phyloP scores from a whole-genome alignment of 306 rosid genomes.

The Crotalaria pallida region DNA sequence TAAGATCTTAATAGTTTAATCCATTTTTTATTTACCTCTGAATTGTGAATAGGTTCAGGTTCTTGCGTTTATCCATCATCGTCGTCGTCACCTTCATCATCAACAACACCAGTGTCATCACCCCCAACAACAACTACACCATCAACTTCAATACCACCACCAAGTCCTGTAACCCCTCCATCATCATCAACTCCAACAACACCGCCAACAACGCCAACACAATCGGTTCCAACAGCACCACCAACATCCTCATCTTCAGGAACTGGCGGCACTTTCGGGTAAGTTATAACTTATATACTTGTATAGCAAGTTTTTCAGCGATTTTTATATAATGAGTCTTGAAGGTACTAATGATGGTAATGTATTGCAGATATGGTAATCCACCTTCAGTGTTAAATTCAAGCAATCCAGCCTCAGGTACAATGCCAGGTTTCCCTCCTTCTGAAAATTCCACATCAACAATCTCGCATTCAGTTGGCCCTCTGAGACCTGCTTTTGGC shows the following conservation, averaged over 20 bases:
- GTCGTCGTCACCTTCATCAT: conserved; percentile 25
- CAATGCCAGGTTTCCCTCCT: conserved; percentile 55
- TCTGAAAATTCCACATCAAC: conserved; percentile 45
- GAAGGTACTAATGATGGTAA: conserved; percentile 18
- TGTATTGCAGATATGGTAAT: conserved; percentile 50
- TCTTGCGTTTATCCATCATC: conserved; percentile 61
- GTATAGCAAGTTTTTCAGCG: background rate
- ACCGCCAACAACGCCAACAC: background rate
- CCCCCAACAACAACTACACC: conserved; percentile 36
- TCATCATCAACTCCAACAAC: conserved; percentile 26
- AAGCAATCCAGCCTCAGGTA: conserved; percentile 57
- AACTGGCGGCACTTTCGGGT: conserved; percentile 48
- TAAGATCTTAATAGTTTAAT: background rate
- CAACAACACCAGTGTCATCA: conserved; percentile 21
- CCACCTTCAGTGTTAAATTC: conserved; percentile 68
- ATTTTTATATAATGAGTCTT: background rate
- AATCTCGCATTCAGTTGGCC: conserved; percentile 25
- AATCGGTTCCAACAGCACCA: conserved; percentile 19
- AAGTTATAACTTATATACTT: conserved; percentile 22
- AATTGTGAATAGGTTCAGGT: conserved; percentile 49
- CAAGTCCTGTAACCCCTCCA: background rate
- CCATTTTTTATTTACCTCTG: background rate
- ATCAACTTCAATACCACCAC: conserved; percentile 6
- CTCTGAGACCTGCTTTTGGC: conserved; percentile 39
- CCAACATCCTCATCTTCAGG: conserved; percentile 46